phyloP scores from a whole-genome alignment of 148 eudicot species.

The Nepenthes mirabilis region DNA sequence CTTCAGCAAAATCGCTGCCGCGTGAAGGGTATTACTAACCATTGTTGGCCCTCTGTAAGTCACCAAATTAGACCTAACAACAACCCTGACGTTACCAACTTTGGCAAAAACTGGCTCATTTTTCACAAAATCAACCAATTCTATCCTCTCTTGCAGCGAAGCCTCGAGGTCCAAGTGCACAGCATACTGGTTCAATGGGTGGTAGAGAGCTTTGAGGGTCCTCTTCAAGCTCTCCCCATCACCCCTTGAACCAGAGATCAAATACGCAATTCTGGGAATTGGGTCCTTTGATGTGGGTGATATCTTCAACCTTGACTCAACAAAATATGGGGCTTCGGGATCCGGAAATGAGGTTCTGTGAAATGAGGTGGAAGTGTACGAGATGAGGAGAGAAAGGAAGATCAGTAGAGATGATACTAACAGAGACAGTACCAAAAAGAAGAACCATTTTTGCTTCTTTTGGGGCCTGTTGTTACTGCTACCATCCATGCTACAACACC shows the following conservation, averaged over 20 bases:
- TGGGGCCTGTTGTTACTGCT: constrained; percentile 19
- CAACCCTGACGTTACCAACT: constrained; percentile 60
- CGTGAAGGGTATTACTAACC: constrained; percentile 72
- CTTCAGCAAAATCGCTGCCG: constrained; percentile 58
- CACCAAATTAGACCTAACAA: constrained; percentile 52
- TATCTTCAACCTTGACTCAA: constrained; percentile 42
- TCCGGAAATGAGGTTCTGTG: constrained; percentile 13
- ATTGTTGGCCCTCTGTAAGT: constrained; percentile 83
- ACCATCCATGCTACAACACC: constrained; percentile 11
- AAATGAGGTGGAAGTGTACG: constrained; percentile 24
- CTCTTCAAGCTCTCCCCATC: constrained; percentile 56
- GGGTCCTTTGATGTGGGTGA: constrained; percentile 18
- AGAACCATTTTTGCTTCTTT: constrained; percentile 36
- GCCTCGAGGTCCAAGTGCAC: constrained; percentile 71
- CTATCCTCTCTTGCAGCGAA: constrained; percentile 40
- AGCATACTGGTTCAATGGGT: constrained; percentile 57
- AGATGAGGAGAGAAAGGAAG: constrained; percentile 22
- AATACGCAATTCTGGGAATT: constrained; percentile 53
- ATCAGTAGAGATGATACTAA: constrained; percentile 18
- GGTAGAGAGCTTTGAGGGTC: constrained; percentile 57
- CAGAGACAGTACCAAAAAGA: constrained; percentile 23
- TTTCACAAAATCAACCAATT: constrained; percentile 39
- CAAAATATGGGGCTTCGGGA: constrained; percentile 28
- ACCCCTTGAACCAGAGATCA: constrained; percentile 65
- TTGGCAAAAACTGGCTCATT: constrained; percentile 31